A percentile compares a stretch with the other conserved stretches of the same genome.
Evolutionary conservation across 1,284 basidiomycete genomes (phyloP).

Genomic region (Ustilago curta): DNA sequence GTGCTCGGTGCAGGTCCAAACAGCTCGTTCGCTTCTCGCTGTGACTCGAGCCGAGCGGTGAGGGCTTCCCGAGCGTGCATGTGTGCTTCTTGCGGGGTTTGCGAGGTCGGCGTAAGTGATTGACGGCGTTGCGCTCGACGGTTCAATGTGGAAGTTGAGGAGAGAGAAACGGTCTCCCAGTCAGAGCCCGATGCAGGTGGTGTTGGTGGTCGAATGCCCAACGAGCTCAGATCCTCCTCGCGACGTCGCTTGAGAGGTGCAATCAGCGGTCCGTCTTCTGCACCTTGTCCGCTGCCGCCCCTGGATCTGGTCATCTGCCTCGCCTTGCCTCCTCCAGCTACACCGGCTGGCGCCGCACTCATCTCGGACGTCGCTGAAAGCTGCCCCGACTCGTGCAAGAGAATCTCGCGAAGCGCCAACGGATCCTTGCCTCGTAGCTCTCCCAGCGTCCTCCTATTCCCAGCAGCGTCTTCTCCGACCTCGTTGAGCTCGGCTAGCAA

Average conservation of each 20-base stretch:
- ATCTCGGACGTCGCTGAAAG: slow-evolving; percentile 27
- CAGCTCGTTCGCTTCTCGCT: slow-evolving; percentile 45
- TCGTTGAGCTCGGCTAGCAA: slow-evolving; percentile 35
- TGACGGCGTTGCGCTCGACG: slow-evolving; percentile 11
- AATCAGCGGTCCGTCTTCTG: slow-evolving; percentile 54
- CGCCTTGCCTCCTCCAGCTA: slow-evolving; percentile 49
- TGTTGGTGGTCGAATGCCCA: slow-evolving; percentile 37
- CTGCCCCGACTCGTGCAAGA: slow-evolving; percentile 39
- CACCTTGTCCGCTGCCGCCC: slow-evolving; percentile 27
- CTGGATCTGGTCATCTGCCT: slow-evolving; percentile 39
- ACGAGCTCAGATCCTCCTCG: slow-evolving; percentile 31
- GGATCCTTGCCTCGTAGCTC: slow-evolving; percentile 56
- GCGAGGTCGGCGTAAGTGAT: slow-evolving; percentile 24
- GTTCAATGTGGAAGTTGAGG: slow-evolving; percentile 22
- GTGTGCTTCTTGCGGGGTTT: slow-evolving; percentile 25
- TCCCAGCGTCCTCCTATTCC: slow-evolving; percentile 36
- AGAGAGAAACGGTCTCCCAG: slow-evolving; percentile 31
- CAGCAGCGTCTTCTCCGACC: slow-evolving; percentile 22
- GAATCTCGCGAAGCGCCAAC: slow-evolving; percentile 43
- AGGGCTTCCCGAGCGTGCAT: slow-evolving; percentile 10
- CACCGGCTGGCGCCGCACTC: slow-evolving; percentile 31
- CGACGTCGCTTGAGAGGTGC: slow-evolving; percentile 43
- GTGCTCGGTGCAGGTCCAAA: slow-evolving; percentile 28
- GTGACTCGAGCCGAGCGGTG: slow-evolving; percentile 14
- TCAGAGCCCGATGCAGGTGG: slow-evolving; percentile 34